These are phyloP conservation scores for Talaromyces nanjingensis DNA, from an alignment of 495 filamentous ascomycete species.

Conservation along the genomic window DNA sequence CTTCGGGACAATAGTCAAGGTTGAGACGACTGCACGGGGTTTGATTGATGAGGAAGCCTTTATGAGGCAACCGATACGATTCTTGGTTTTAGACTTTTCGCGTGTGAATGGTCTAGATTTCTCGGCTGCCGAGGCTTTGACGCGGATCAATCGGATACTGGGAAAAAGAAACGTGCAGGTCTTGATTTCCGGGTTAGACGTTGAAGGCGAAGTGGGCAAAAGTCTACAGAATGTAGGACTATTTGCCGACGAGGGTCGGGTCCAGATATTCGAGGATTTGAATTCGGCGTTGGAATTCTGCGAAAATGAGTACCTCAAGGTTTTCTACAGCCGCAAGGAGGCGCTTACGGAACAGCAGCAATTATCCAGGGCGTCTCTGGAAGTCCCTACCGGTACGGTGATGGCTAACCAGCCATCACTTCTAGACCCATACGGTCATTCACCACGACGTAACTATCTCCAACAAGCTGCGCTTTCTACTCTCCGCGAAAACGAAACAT, in stretches of 20 bases:
- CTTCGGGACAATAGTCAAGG: constrained; percentile 92
- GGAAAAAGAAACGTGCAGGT: constrained; percentile 65
- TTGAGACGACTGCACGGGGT: constrained; percentile 77
- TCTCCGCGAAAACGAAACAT: constrained; percentile 50
- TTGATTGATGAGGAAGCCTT: constrained; percentile 80
- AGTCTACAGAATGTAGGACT: constrained; percentile 76
- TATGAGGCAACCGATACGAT: constrained; percentile 68
- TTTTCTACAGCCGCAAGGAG: constrained; percentile 58
- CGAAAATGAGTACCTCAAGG: constrained; percentile 89
- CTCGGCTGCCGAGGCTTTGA: constrained; percentile 91
- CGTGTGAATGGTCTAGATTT: constrained; percentile 92
- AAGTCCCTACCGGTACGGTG: constrained; percentile 39
- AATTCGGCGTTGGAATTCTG: constrained; percentile 90
- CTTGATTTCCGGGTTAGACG: constrained; percentile 70
- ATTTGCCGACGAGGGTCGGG: constrained; percentile 57
- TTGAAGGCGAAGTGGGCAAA: constrained; percentile 65
- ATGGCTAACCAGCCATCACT: constrained; percentile 13
- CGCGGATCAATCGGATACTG: constrained; percentile 79
- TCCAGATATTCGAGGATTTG: constrained; percentile 77
- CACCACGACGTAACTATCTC: constrained; percentile 71
- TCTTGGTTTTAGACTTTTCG: constrained; percentile 80
- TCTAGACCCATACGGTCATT: constrained; percentile 53
- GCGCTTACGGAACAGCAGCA: constrained; percentile 22
- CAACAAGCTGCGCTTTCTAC: constrained; percentile 71
- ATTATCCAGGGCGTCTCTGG: constrained; percentile 24